These are phyloP conservation scores for Luvunga scandens DNA, from an alignment of 345 rosid species.

Conservation along the genomic window DNA sequence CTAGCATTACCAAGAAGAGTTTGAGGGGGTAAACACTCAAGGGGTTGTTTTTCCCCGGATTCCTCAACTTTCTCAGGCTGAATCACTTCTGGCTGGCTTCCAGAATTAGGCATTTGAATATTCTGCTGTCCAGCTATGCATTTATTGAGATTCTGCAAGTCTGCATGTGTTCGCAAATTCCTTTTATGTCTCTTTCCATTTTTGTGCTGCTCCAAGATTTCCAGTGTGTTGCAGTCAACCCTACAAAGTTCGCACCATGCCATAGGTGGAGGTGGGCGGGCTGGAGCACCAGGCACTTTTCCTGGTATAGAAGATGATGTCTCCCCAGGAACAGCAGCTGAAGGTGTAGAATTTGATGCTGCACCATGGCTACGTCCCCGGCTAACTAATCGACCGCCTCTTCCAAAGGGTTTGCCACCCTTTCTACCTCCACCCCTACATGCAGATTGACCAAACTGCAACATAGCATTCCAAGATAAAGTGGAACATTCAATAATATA, in stretches of 20 bases:
- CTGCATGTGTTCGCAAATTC: conserved; percentile 22
- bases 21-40: conserved; percentile 5
- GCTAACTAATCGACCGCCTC: conserved; percentile 23
- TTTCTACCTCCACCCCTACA: conserved; percentile 29
- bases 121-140: conserved; percentile 19
- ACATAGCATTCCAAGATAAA: conserved; percentile 15
- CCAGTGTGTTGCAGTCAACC: conserved; percentile 40
- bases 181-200: conserved; percentile 42
- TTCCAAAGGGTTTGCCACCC: conserved; percentile 25
- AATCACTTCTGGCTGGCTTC: conserved; percentile 4
- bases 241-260: conserved; percentile 45
- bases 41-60: conserved; percentile 16
- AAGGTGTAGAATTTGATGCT: conserved; percentile 9
- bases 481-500: conserved; percentile 14
- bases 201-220: conserved; percentile 39
- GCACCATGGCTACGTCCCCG: conserved; percentile 23
- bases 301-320: conserved; percentile 1
- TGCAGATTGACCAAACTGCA: conserved; percentile 31
- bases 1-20: conserved; percentile 6
- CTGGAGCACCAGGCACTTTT: conserved; percentile 24
- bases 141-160: conserved; percentile 24
- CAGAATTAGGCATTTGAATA: conserved; percentile 18
- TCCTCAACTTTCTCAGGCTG: conserved; percentile 18
- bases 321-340: conserved; percentile 20
- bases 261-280: conserved; percentile 27